These are phyloP conservation scores for Pleurotus pulmonarius DNA, from an alignment of 768 basidiomycete species.

Conservation along the genomic window DNA sequence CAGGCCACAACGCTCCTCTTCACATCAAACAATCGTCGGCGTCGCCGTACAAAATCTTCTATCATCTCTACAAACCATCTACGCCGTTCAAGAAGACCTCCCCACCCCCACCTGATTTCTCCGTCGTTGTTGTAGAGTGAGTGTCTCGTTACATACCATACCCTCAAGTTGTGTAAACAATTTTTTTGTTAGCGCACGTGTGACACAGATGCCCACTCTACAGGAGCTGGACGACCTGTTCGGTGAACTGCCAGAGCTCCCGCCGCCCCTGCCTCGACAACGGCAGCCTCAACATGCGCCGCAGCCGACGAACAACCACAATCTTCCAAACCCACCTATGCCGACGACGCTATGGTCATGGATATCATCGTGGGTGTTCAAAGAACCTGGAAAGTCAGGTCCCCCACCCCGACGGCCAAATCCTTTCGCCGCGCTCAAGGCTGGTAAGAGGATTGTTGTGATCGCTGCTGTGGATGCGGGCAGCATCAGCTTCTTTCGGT, in stretches of 20 bases:
- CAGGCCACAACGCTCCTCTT: conserved; percentile 55
- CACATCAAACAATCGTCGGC: conserved; percentile 21
- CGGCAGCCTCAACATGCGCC: conserved; percentile 19
- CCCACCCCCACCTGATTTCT: conserved; percentile 81
- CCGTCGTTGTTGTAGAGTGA: conserved; percentile 83
- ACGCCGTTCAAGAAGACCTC: conserved; percentile 78
- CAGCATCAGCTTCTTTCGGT: conserved; percentile 83
- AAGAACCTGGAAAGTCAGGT: conserved; percentile 10
- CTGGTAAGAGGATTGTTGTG: conserved; percentile 78
- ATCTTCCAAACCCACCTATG: not conserved
- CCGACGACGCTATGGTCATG: conserved; percentile 15
- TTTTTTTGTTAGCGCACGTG: conserved; percentile 58
- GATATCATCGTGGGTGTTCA: conserved; percentile 23
- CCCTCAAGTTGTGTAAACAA: not conserved
- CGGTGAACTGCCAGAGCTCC: conserved; percentile 61
- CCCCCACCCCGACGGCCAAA: conserved; percentile 44
- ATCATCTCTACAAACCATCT: conserved; percentile 87
- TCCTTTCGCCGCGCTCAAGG: conserved; percentile 78
- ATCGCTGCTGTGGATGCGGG: conserved; percentile 89
- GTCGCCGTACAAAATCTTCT: conserved; percentile 81
- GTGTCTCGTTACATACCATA: conserved; percentile 18
- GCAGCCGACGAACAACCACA: not conserved
- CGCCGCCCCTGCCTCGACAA: conserved; percentile 52
- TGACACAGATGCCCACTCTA: conserved; percentile 78
- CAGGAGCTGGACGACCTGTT: conserved; percentile 76